Evolutionary conservation across 2,329 filamentous ascomycete species (phyloP).

Genomic region (Delphinella strobiligena): DNA sequence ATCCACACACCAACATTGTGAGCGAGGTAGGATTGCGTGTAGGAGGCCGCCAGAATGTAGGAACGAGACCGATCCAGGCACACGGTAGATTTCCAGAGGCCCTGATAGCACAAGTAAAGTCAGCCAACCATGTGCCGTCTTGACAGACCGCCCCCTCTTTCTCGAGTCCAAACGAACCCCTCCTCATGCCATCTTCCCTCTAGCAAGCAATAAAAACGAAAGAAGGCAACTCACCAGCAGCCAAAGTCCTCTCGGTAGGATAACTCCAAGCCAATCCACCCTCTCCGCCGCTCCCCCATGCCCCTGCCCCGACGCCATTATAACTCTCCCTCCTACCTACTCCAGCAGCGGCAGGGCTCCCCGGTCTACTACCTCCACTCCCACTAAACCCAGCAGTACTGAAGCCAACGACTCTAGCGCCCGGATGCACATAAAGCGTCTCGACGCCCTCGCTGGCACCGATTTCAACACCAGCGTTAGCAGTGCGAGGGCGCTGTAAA

Average conservation of each 20-base stretch:
- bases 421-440: constrained; percentile 62
- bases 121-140: too few species aligned
- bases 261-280: constrained; percentile 61
- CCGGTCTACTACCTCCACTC: too few species aligned
- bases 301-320: constrained; percentile 10
- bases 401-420: constrained; percentile 60
- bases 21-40: constrained; percentile 77
- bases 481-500: too few species aligned
- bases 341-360: too few species aligned
- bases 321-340: constrained; percentile 8
- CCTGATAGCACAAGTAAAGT: constrained; percentile 32
- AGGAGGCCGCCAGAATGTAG: constrained; percentile 74
- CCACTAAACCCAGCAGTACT: constrained; percentile 23
- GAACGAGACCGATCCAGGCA: constrained; percentile 77
- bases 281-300: constrained; percentile 26
- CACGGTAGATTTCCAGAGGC: constrained; percentile 70
- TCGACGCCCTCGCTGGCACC: constrained; percentile 41
- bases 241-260: constrained; percentile 68
- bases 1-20: constrained; percentile 89
- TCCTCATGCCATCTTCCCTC: too few species aligned
- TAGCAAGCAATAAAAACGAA: not conserved
- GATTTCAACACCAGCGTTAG: constrained; percentile 20
- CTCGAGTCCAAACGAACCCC: too few species aligned
- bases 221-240: constrained; percentile 47
- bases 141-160: too few species aligned